Conservation (phyloP, 2,329 filamentous ascomycete species). For the Colletotrichum higginsianum region DNA sequence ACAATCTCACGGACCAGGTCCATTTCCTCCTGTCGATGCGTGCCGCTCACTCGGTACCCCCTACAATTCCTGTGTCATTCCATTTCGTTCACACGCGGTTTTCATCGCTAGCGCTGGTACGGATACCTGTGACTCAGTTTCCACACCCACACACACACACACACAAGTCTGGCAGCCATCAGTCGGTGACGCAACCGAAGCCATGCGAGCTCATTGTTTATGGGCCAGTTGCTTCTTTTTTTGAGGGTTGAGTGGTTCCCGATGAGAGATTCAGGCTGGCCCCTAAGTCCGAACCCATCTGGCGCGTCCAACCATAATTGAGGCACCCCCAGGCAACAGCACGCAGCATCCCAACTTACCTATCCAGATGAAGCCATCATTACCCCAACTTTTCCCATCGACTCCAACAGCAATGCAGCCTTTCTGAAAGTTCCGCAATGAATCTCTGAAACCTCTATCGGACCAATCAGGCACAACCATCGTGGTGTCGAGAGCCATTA, state of each 20-base stretch:
- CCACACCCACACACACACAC: conserved; percentile 9
- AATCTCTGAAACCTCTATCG: not conserved
- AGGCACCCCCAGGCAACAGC: conserved; percentile 13
- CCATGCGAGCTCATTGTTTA: conserved; percentile 13
- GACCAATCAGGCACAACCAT: conserved; percentile 26
- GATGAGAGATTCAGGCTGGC: conserved; percentile 20
- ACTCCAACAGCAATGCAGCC: conserved; percentile 2
- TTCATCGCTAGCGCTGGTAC: conserved; percentile 17
- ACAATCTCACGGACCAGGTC: conserved; percentile 32
- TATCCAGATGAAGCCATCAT: conserved; percentile 29
- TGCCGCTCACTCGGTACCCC: not conserved
- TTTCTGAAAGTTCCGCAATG: not conserved
- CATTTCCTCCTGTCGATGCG: conserved; percentile 7
- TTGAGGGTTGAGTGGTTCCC: conserved; percentile 3
- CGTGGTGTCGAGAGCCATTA: not conserved
- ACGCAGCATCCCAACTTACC: conserved; percentile 5
- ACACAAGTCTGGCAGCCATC: not conserved
- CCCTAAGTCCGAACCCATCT: not conserved
- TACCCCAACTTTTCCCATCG: conserved; percentile 33
- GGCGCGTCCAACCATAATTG: conserved; percentile 1
- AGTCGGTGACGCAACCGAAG: conserved; percentile 8
- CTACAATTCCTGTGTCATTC: conserved; percentile 28
- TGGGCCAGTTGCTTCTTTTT: not conserved
- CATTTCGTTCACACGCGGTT: not conserved
- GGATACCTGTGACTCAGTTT: conserved; percentile 33